Conservation (phyloP, 306 rosid genomes). For the Rubus idaeus region DNA sequence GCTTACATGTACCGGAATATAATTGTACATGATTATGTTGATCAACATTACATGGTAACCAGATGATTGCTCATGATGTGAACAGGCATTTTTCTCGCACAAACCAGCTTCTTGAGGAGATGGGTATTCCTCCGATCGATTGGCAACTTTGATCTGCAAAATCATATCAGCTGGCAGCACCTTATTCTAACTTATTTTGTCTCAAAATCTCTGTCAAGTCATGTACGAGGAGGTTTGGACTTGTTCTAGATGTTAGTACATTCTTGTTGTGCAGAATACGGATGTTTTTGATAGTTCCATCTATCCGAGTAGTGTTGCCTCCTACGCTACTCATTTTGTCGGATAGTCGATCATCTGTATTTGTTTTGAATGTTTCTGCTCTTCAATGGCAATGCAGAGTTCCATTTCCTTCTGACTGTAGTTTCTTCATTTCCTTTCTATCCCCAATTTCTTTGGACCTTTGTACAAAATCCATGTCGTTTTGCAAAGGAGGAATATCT, state of each 20-base stretch:
- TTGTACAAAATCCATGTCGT: conserved; percentile 1
- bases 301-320: conserved; percentile 2
- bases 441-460: background rate
- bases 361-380: background rate
- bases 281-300: conserved; percentile 7
- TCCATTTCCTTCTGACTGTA: background rate
- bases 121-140: conserved; percentile 59
- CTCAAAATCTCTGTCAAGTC: conserved; percentile 1
- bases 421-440: background rate
- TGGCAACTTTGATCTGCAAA: conserved; percentile 67
- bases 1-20: background rate
- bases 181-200: conserved; percentile 4
- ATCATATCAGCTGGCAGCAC: background rate
- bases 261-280: conserved; percentile 3
- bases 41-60: background rate
- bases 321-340: conserved; percentile 1
- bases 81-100: conserved; percentile 91
- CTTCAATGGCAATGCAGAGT: background rate
- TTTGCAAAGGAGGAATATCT: background rate
- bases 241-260: background rate
- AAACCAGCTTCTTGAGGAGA: conserved; percentile 71
- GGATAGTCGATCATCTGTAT: background rate
- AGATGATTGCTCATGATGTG: conserved; percentile 20
- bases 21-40: background rate
- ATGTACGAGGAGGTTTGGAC: background rate